Conservation (phyloP, 768 basidiomycete species). For the Tulasnella sp. region DNA sequence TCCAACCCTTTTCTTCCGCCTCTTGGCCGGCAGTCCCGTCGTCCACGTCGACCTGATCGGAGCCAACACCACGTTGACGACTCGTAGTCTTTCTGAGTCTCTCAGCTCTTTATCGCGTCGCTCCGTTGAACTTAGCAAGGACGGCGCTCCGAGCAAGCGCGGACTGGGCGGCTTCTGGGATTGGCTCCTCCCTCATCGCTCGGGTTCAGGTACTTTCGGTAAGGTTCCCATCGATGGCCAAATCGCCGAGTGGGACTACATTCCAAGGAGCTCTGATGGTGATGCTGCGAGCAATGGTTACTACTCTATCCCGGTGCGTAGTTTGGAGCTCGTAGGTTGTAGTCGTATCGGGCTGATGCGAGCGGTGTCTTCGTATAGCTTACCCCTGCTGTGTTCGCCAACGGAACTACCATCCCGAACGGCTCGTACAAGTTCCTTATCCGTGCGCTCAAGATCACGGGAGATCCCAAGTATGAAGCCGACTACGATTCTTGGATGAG, state of each 20-base stretch:
- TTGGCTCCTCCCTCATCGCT: too few species aligned
- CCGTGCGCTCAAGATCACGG: too few species aligned
- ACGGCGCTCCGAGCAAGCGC: too few species aligned
- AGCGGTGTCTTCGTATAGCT: not conserved
- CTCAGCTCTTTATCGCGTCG: too few species aligned
- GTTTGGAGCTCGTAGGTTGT: not conserved
- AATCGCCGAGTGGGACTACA: not conserved
- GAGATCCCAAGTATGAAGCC: too few species aligned
- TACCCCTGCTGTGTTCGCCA: not conserved
- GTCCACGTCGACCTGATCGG: constrained; percentile 5
- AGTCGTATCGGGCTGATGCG: not conserved
- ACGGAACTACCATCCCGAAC: too few species aligned
- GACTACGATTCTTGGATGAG: too few species aligned
- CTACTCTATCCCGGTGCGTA: not conserved
- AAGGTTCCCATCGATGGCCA: not conserved
- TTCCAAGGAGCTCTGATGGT: not conserved
- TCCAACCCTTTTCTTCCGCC: constrained; percentile 1
- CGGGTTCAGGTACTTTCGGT: too few species aligned
- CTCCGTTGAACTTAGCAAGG: too few species aligned
- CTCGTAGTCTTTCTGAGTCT: not conserved
- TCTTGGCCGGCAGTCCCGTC: constrained; percentile 5
- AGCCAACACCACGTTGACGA: not conserved
- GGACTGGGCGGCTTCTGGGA: too few species aligned
- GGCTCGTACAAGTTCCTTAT: not conserved
- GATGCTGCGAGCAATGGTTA: not conserved